Percentiles rank a stretch among this genome's conserved stretches.
Conservation (phyloP, 140 eudicot genomes). For the Erigeron philadelphicus region DNA sequence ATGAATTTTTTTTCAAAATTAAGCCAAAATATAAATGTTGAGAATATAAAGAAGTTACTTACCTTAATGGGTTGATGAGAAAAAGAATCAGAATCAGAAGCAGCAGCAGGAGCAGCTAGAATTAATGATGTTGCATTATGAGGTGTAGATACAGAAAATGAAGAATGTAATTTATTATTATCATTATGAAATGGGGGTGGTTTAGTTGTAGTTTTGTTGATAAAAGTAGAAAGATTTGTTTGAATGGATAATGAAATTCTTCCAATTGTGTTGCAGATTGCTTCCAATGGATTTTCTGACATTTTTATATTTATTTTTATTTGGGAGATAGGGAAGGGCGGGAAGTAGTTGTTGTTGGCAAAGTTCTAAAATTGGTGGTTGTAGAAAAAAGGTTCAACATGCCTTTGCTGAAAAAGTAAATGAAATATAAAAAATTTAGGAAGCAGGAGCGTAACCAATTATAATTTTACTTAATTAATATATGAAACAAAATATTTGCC, state of each 20-base stretch:
- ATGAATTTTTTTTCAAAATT: not conserved
- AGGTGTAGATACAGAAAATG: constrained; percentile 28
- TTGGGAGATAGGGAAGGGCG: not conserved
- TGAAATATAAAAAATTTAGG: too few relatives aligned
- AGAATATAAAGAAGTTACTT: constrained; percentile 27
- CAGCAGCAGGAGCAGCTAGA: not conserved
- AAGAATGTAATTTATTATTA: constrained; percentile 13
- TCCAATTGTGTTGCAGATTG: constrained; percentile 43
- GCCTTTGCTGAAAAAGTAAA: too few relatives aligned
- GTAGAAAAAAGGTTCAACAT: too few relatives aligned
- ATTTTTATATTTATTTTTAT: constrained; percentile 23
- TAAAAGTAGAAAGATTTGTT: constrained; percentile 48
- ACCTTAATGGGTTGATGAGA: constrained; percentile 24
- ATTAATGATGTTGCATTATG: constrained; percentile 16
- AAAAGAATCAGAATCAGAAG: constrained; percentile 11
- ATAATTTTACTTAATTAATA: too few relatives aligned
- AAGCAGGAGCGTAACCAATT: too few relatives aligned
- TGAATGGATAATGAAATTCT: constrained; percentile 50
- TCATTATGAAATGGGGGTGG: constrained; percentile 7
- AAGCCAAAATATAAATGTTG: not conserved
- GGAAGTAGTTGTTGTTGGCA: not conserved
- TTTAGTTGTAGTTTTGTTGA: constrained; percentile 13
- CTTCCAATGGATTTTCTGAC: constrained; percentile 68
- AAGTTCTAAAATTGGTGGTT: too few relatives aligned
- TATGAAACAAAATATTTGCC: too few relatives aligned